phyloP scores from a whole-genome alignment of 352 stramenopile genomes.

The Globisporangium acanthophoron region DNA sequence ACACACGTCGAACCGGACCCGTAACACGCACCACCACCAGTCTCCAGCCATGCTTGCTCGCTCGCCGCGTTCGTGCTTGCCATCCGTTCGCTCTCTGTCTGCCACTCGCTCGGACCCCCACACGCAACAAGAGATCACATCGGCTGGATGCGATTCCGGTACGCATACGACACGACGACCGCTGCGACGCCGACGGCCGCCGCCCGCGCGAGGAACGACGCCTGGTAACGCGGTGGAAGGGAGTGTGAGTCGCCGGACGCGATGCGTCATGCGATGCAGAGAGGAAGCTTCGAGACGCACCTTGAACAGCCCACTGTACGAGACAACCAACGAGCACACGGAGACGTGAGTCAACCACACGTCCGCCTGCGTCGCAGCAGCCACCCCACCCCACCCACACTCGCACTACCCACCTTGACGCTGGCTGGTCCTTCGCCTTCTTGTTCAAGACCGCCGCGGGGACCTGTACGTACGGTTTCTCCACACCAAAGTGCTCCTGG shows the following conservation, averaged over 20 bases:
- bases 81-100: not conserved
- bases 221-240: not conserved
- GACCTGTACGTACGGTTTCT: constrained; percentile 4
- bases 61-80: not conserved
- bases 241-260: not conserved
- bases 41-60: too few relatives aligned
- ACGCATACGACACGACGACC: constrained; percentile 6
- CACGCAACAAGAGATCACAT: constrained; percentile 4
- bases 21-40: not conserved
- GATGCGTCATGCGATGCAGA: too few relatives aligned
- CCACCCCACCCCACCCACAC: constrained; percentile 15
- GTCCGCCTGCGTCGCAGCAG: too few relatives aligned
- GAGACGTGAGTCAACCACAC: not conserved
- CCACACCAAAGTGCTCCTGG: constrained; percentile 9
- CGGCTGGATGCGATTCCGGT: constrained; percentile 14
- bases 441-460: not conserved
- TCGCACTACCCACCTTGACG: constrained; percentile 2
- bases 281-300: not conserved
- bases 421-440: not conserved
- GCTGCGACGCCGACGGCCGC: constrained; percentile 13
- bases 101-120: not conserved
- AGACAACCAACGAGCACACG: constrained; percentile 80
- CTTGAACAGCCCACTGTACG: constrained; percentile 10
- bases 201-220: constrained; percentile 11
- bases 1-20: not conserved